Conservation (phyloP, 768 basidiomycete genomes). For the Collybiopsis luxurians region DNA sequence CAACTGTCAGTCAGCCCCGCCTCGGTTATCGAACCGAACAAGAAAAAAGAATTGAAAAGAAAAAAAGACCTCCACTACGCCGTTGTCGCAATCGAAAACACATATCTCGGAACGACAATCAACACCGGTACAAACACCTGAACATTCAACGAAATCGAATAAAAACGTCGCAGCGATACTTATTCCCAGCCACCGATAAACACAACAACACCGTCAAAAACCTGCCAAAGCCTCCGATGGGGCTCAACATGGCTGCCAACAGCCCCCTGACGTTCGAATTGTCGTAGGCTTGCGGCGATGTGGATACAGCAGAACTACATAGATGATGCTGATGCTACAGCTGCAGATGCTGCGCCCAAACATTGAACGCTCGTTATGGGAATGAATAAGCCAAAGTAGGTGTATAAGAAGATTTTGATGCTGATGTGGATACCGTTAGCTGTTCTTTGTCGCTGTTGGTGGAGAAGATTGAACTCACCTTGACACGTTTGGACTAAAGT, state of each 20-base stretch:
- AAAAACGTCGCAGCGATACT: conserved; percentile 82
- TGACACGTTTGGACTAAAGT: conserved; percentile 56
- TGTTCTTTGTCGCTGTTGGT: too few relatives aligned
- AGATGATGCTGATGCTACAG: too few relatives aligned
- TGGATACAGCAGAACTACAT: conserved; percentile 24
- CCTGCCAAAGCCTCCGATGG: conserved; percentile 69
- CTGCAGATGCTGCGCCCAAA: conserved; percentile 64
- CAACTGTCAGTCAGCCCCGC: too few relatives aligned
- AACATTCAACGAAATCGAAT: conserved; percentile 73
- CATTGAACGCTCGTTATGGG: conserved; percentile 46
- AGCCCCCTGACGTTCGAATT: conserved; percentile 67
- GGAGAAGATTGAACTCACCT: conserved; percentile 51
- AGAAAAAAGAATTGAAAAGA: too few relatives aligned
- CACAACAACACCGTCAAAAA: conserved; percentile 80
- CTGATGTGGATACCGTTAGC: too few relatives aligned
- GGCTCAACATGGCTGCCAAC: conserved; percentile 67
- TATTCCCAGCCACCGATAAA: conserved; percentile 78
- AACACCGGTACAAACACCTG: conserved; percentile 66
- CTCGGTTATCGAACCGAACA: neutral
- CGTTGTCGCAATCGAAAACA: conserved; percentile 70
- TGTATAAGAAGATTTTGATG: conserved; percentile 51
- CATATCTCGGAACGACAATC: conserved; percentile 65
- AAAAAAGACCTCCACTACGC: conserved; percentile 60
- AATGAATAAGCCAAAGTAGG: conserved; percentile 67
- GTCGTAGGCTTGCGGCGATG: conserved; percentile 59